Evolutionary conservation across 345 rosid species (phyloP).

Genomic region (Camelina neglecta): DNA sequence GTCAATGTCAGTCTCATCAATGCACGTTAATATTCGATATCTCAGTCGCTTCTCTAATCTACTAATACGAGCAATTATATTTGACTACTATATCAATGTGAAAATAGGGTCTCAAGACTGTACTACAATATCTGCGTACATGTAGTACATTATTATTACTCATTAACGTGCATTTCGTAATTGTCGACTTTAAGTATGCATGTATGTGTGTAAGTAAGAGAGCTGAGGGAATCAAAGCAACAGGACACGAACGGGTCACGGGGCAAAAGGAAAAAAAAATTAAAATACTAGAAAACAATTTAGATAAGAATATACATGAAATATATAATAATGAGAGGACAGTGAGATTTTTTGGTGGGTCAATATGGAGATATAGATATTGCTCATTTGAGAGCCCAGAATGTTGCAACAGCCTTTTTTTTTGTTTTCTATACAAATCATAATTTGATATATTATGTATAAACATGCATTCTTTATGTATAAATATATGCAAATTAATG

Average conservation of each 20-base stretch:
- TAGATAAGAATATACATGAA: not conserved
- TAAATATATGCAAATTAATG: conserved; percentile 17
- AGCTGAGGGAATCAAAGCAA: conserved; percentile 31
- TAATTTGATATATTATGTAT: not conserved
- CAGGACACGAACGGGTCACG: conserved; percentile 42
- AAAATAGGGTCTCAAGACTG: conserved; percentile 11
- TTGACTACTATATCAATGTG: not conserved
- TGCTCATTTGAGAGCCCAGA: conserved; percentile 10
- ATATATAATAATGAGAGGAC: conserved; percentile 12
- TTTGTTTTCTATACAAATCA: not conserved
- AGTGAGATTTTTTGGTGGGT: conserved; percentile 41
- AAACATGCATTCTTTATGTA: conserved; percentile 21
- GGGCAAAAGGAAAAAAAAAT: conserved; percentile 22
- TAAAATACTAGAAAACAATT: conserved; percentile 11
- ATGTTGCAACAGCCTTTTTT: conserved; percentile 26
- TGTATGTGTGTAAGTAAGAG: conserved; percentile 17
- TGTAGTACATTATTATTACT: conserved; percentile 6
- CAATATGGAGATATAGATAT: conserved; percentile 33
- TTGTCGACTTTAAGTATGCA: conserved; percentile 21
- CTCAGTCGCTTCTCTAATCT: not conserved
- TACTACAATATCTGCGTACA: conserved; percentile 13
- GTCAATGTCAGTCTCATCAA: conserved; percentile 25
- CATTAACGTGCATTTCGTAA: conserved; percentile 18
- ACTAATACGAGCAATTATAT: not conserved
- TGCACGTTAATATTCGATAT: conserved; percentile 7